Percentiles rank a stretch among this genome's conserved stretches.
Conservation (phyloP, 371 early-diverging fungal genomes). For the Smittium culicis region DNA sequence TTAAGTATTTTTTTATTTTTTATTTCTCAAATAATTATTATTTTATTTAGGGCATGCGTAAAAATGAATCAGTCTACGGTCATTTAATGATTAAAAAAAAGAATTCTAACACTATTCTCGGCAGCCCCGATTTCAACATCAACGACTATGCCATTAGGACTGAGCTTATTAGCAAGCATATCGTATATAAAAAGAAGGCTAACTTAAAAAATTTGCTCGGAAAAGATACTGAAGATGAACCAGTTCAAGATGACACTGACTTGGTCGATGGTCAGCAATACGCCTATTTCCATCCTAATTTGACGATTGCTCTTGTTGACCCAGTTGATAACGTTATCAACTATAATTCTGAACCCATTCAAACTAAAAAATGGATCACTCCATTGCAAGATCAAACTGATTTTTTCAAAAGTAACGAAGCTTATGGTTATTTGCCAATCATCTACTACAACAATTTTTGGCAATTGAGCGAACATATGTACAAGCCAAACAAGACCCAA, state of each 20-base stretch:
- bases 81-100: background rate
- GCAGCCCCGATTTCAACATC: background rate
- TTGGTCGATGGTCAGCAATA: background rate
- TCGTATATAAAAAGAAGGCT: background rate
- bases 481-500: constrained; percentile 12
- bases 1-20: too few relatives aligned
- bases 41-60: background rate
- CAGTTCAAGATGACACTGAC: too few relatives aligned
- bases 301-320: constrained; percentile 53
- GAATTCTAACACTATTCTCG: background rate
- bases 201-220: constrained; percentile 4
- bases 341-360: constrained; percentile 37
- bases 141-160: background rate
- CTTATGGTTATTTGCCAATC: constrained; percentile 50
- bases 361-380: constrained; percentile 37
- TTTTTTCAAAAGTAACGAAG: background rate
- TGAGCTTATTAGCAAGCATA: background rate
- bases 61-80: background rate
- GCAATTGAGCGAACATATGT: constrained; percentile 37
- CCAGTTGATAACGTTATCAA: constrained; percentile 34
- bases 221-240: background rate
- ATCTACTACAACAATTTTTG: constrained; percentile 78
- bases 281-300: constrained; percentile 65
- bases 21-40: background rate
- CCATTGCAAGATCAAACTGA: constrained; percentile 31